Percentiles rank a stretch among this genome's conserved stretches.
phyloP scores from a whole-genome alignment of 495 filamentous ascomycete species.

The Penicillium ochrochloron region DNA sequence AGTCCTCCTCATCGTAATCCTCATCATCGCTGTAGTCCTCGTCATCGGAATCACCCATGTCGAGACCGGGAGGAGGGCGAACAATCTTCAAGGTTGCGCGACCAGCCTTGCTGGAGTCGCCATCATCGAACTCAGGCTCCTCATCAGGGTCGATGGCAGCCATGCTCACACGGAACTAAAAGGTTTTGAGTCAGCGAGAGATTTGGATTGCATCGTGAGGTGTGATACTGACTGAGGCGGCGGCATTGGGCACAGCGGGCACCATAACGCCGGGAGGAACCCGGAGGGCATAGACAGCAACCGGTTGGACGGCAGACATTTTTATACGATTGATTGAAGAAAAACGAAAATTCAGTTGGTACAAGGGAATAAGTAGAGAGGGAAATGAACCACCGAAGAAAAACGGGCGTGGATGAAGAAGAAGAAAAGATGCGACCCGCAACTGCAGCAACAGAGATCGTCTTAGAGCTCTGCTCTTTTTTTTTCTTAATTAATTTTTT shows the following conservation, averaged over 20 bases:
- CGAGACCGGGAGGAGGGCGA: constrained; percentile 62
- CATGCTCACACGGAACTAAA: constrained; percentile 95
- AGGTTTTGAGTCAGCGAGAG: constrained; percentile 12
- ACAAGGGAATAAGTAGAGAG: constrained; percentile 22
- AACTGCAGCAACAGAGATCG: constrained; percentile 31
- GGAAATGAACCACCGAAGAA: constrained; percentile 34
- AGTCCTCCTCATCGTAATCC: constrained; percentile 61
- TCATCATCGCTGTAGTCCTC: constrained; percentile 64
- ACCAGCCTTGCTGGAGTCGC: constrained; percentile 61
- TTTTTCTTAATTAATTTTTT: constrained; percentile 35
- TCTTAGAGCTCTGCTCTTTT: constrained; percentile 31
- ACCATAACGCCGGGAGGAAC: constrained; percentile 80
- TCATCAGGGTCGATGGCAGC: constrained; percentile 93
- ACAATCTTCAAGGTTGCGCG: constrained; percentile 90
- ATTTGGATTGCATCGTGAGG: constrained; percentile 21
- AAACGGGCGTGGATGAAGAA: constrained; percentile 34
- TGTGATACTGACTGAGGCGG: constrained; percentile 73
- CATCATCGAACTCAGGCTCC: constrained; percentile 65
- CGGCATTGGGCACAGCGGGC: constrained; percentile 72
- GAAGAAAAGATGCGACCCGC: constrained; percentile 34
- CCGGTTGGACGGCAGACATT: constrained; percentile 67
- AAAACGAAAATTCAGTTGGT: constrained; percentile 21
- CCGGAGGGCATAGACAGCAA: constrained; percentile 87
- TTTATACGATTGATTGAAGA: constrained; percentile 21
- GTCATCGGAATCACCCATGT: constrained; percentile 59